phyloP scores from a whole-genome alignment of 2,329 filamentous ascomycete species.

The Orbilia ellipsospora region DNA sequence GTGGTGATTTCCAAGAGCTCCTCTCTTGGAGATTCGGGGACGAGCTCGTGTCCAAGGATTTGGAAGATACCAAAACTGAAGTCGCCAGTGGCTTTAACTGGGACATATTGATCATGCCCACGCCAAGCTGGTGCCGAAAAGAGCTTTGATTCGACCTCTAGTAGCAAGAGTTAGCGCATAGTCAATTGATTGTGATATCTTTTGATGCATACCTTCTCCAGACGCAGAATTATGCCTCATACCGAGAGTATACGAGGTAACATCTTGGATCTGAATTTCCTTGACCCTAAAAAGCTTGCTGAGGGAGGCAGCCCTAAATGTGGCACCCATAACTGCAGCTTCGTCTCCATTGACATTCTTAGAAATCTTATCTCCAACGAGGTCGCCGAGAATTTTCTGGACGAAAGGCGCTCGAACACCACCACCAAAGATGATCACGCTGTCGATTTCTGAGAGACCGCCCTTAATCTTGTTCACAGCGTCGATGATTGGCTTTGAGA shows the following conservation, averaged over 20 bases:
- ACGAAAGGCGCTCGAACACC: conserved; percentile 92
- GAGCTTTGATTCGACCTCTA: conserved; percentile 78
- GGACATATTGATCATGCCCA: conserved; percentile 83
- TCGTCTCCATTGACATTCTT: conserved; percentile 98
- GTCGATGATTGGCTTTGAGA: conserved; percentile 75
- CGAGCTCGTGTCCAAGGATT: conserved; percentile 59
- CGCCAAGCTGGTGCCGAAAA: conserved; percentile 82
- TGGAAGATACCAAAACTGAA: conserved; percentile 71
- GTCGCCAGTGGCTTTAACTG: conserved; percentile 80
- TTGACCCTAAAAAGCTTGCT: conserved; percentile 98
- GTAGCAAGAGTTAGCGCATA: conserved; percentile 13
- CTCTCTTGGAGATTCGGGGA: conserved; percentile 64
- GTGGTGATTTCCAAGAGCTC: conserved; percentile 76
- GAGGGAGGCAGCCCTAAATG: conserved; percentile 89
- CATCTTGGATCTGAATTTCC: conserved; percentile 88
- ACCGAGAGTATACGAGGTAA: conserved; percentile 76
- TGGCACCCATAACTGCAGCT: conserved; percentile 93
- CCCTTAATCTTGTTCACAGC: conserved; percentile 80
- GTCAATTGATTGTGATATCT: conserved; percentile 54
- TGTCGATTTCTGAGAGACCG: conserved; percentile 80
- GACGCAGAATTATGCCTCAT: conserved; percentile 77
- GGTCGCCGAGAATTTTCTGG: conserved; percentile 83
- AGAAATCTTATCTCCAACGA: conserved; percentile 82
- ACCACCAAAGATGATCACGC: conserved; percentile 92
- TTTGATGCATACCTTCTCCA: conserved; percentile 53